phyloP scores from a whole-genome alignment of 2,329 filamentous ascomycete species.

The Pseudocercospora pini-densiflorae region DNA sequence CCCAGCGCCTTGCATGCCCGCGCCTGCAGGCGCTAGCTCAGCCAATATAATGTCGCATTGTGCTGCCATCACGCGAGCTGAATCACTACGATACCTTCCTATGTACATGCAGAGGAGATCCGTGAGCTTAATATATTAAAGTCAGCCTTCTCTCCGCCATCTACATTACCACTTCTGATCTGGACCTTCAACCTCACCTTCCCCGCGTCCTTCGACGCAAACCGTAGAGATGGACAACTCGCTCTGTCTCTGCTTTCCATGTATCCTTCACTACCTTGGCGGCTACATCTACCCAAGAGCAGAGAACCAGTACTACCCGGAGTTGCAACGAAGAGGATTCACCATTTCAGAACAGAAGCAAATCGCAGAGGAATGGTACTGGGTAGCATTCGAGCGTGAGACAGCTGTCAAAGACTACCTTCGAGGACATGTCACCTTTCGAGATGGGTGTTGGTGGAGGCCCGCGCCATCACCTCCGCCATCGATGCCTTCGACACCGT shows the following conservation, averaged over 20 bases:
- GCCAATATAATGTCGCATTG: conserved; percentile 21
- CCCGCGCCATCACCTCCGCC: conserved; percentile 17
- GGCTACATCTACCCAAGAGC: conserved; percentile 27
- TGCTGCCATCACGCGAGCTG: conserved; percentile 21
- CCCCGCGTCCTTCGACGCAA: not conserved
- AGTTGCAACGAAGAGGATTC: conserved; percentile 28
- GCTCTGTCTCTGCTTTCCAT: conserved; percentile 32
- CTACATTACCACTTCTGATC: not conserved
- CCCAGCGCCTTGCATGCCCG: conserved; percentile 19
- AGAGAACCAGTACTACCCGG: conserved; percentile 28
- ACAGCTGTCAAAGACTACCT: conserved; percentile 31
- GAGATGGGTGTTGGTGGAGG: conserved; percentile 29
- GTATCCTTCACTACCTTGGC: conserved; percentile 30
- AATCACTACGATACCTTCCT: not conserved
- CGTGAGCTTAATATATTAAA: not conserved
- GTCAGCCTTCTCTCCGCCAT: not conserved
- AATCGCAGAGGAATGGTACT: conserved; percentile 34
- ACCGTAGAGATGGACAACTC: conserved; percentile 19
- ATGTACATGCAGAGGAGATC: conserved; percentile 10
- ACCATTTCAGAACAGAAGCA: conserved; percentile 23
- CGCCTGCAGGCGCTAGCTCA: conserved; percentile 16
- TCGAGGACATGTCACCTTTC: conserved; percentile 27
- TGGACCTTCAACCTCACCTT: conserved; percentile 3
- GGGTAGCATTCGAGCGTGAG: conserved; percentile 31
- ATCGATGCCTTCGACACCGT: conserved; percentile 8